These are phyloP conservation scores for Geotrichum cucujoidarum DNA, from an alignment of 1,139 yeast genomes.

Conservation along the genomic window DNA sequence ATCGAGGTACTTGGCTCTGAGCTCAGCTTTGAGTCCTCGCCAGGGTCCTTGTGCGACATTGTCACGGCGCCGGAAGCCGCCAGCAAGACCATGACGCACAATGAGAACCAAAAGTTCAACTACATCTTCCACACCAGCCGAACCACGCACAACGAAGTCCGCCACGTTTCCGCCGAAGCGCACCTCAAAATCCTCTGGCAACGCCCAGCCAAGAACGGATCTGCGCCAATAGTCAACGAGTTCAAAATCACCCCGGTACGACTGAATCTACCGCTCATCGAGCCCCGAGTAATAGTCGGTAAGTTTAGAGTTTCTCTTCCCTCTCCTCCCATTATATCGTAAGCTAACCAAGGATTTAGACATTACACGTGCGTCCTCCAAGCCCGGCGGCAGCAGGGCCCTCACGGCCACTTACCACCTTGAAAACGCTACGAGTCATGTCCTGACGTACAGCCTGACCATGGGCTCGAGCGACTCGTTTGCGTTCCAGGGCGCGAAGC, in stretches of 20 bases:
- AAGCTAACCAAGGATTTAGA: too few species aligned
- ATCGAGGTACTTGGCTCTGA: constrained; percentile 26
- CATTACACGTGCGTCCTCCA: constrained; percentile 1
- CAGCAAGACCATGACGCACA: constrained; percentile 25
- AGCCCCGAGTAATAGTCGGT: constrained; percentile 59
- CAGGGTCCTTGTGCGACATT: constrained; percentile 23
- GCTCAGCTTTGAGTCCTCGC: constrained; percentile 20
- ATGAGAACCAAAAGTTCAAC: constrained; percentile 26
- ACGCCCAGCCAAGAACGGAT: constrained; percentile 23
- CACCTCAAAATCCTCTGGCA: constrained; percentile 32
- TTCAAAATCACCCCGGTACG: constrained; percentile 32
- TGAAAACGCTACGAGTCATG: constrained; percentile 71
- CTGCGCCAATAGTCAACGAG: constrained; percentile 23
- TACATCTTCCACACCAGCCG: constrained; percentile 30
- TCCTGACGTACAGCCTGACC: constrained; percentile 56
- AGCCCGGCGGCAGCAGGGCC: constrained; percentile 1
- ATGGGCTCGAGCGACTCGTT: constrained; percentile 40
- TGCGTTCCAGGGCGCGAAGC: constrained; percentile 39
- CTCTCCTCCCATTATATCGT: too few species aligned
- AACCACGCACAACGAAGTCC: constrained; percentile 26
- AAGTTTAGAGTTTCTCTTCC: constrained; percentile 27
- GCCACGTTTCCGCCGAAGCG: constrained; percentile 35
- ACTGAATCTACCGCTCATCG: constrained; percentile 55
- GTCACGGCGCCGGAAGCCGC: constrained; percentile 18
- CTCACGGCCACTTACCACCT: constrained; percentile 41